Evolutionary conservation across 148 eudicot genomes (phyloP).

Genomic region (Linanthus parryae): DNA sequence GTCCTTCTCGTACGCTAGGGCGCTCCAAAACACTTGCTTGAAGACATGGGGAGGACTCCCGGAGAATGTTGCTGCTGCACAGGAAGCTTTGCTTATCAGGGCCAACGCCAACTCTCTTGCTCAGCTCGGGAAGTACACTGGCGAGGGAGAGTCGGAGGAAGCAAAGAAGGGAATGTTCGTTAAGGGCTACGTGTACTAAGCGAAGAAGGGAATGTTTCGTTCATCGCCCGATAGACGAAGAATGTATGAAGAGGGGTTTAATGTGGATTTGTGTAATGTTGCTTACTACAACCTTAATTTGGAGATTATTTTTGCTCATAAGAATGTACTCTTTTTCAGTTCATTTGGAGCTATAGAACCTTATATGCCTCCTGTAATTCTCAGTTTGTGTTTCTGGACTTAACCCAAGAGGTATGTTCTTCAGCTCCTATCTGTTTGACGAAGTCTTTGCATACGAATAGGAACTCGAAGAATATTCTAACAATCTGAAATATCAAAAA

Average conservation of each 20-base stretch:
- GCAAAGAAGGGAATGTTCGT: conserved; percentile 81
- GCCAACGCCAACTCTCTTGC: conserved; percentile 92
- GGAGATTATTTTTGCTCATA: conserved; percentile 16
- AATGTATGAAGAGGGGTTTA: background rate
- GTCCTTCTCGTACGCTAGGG: conserved; percentile 90
- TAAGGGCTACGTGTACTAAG: conserved; percentile 73
- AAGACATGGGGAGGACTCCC: conserved; percentile 90
- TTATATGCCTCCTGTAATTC: no score
- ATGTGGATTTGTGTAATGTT: conserved; percentile 8
- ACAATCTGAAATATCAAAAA: no score
- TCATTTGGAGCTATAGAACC: no score
- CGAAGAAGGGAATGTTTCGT: background rate
- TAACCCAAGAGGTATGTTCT: no score
- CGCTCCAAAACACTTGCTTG: conserved; percentile 90
- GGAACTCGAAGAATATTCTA: no score
- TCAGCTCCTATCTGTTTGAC: no score
- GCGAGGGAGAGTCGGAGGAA: conserved; percentile 80
- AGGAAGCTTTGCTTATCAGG: conserved; percentile 52
- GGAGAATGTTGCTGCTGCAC: conserved; percentile 75
- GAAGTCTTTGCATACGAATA: no score
- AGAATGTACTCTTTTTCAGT: conserved; percentile 7
- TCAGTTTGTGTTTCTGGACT: no score
- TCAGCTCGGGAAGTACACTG: conserved; percentile 88
- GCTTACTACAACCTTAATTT: background rate
- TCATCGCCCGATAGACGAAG: background rate